Base-by-base conservation (phyloP, 2,329 filamentous ascomycete genomes). In the Xylaria sp. region DNA sequence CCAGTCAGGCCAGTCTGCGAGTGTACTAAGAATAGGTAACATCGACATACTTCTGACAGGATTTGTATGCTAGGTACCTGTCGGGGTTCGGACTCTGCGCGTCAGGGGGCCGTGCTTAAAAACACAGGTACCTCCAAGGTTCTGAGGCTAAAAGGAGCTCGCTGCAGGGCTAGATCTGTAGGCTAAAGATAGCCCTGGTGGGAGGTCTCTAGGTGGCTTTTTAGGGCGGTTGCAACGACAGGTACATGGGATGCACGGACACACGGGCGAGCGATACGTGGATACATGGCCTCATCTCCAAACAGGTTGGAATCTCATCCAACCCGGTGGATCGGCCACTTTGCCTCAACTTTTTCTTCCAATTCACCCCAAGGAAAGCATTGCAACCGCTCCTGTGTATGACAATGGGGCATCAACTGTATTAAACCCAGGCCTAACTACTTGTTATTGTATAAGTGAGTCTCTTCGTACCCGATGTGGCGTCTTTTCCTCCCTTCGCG, bases 391-490 rank as follows among this genome's bases (percentile, higher is more conserved):
- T 57, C 44, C 39, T 54, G 13, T 51, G 34, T 45, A 47, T 44
- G 19, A 50, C 41, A 45, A 62, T 63, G 48, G 63, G 63, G 63
- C 52, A 60, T 67, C 56, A 56, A 60, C 55, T 66, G 62, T 65
- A 67, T 54, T 59, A 62, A 53, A 52, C 44, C 52, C 51, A 53
- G 58, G 43, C 52, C 56, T 62, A 50, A 59, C 55, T 57, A 51
- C 41, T 54, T 57, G 51, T 59, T 59, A 52, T 58, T 68, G 65
- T 66, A 66, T 66, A 61, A 60, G 64, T 66, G 54, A 66, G 64
- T 63, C 44, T 9, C 44, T 51, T 50, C 50, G 21, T 46, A n/a
- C 39, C 49, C 44, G 29, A 13, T 34, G 6, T 13, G 29, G 16
- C 24, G 19, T 22, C 40, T 16, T 11, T 19, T 19, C 13, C n/a